phyloP scores from a whole-genome alignment of 495 filamentous ascomycete species.

The Penicillium riverlandense region DNA sequence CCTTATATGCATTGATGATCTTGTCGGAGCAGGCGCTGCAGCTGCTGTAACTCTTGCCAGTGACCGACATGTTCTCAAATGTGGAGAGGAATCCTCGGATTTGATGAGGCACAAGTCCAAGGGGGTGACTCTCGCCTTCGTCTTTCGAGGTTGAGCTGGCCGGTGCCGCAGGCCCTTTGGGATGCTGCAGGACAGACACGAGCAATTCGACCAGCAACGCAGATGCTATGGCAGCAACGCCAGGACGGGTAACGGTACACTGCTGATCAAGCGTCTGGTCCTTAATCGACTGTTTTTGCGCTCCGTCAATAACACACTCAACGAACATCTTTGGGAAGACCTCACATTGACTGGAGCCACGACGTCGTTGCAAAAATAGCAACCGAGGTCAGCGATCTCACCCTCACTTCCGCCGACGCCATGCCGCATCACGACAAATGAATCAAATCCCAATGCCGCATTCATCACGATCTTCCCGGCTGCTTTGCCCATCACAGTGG shows the following conservation, averaged over 20 bases:
- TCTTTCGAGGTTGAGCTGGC: constrained; percentile 48
- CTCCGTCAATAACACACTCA: no score
- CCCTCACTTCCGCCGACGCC: constrained; percentile 47
- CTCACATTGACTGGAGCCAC: constrained; percentile 90
- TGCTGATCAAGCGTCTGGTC: constrained; percentile 95
- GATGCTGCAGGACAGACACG: constrained; percentile 82
- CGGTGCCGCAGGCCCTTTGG: constrained; percentile 49
- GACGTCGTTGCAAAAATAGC: constrained; percentile 98
- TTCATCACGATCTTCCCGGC: constrained; percentile 93
- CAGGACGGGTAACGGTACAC: constrained; percentile 93
- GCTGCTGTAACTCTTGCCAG: constrained; percentile 76
- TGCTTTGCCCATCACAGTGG: constrained; percentile 95
- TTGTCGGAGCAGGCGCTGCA: constrained; percentile 87
- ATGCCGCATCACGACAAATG: constrained; percentile 95
- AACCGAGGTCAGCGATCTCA: constrained; percentile 59
- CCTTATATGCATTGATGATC: constrained; percentile 63
- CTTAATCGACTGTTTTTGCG: constrained; percentile 62
- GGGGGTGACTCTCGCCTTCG: constrained; percentile 62
- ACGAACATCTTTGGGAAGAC: no score
- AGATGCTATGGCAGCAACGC: constrained; percentile 85
- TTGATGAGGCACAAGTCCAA: constrained; percentile 86
- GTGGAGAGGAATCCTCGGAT: constrained; percentile 85
- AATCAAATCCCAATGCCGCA: constrained; percentile 91
- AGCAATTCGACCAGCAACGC: constrained; percentile 88
- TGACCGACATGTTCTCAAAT: constrained; percentile 77